A percentile compares a stretch with the other conserved stretches of the same genome.
These are phyloP conservation scores for Aspergillus carbonarius DNA, from an alignment of 2,329 filamentous ascomycete genomes.

Conservation along the genomic window DNA sequence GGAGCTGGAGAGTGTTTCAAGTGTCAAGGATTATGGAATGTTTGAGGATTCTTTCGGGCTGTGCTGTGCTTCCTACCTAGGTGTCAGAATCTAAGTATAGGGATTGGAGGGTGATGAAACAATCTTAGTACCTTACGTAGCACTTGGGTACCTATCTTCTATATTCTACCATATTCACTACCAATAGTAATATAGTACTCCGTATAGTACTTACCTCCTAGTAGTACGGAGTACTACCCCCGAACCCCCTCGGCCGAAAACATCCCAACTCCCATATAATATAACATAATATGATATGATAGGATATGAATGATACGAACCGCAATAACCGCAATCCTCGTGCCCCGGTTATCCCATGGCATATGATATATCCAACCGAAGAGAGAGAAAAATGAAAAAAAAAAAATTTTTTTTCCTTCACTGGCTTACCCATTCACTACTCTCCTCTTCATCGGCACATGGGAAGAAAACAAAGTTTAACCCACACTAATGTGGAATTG, in stretches of 20 bases:
- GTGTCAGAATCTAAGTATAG: neutral
- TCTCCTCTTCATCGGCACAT: neutral
- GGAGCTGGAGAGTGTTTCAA: neutral
- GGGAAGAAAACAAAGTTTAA: neutral
- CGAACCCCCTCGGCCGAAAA: no score
- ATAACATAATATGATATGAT: no score
- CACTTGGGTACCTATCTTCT: neutral
- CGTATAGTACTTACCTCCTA: no score
- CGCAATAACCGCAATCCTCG: constrained; percentile 6
- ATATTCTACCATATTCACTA: no score
- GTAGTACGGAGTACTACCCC: no score
- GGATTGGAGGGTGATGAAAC: neutral
- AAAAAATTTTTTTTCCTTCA: neutral
- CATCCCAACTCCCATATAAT: no score
- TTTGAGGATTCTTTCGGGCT: neutral
- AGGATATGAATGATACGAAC: neutral
- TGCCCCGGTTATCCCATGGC: neutral
- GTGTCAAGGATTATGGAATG: neutral
- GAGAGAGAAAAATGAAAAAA: no score
- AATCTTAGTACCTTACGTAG: no score
- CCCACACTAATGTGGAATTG: no score
- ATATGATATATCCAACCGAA: neutral
- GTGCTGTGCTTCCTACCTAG: neutral
- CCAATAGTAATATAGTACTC: no score
- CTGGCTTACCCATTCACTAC: no score